Evolutionary conservation across 495 filamentous ascomycete species (phyloP), one percentile per base, ranked within the genome.

Genomic region (Penicillium desertorum): DNA sequence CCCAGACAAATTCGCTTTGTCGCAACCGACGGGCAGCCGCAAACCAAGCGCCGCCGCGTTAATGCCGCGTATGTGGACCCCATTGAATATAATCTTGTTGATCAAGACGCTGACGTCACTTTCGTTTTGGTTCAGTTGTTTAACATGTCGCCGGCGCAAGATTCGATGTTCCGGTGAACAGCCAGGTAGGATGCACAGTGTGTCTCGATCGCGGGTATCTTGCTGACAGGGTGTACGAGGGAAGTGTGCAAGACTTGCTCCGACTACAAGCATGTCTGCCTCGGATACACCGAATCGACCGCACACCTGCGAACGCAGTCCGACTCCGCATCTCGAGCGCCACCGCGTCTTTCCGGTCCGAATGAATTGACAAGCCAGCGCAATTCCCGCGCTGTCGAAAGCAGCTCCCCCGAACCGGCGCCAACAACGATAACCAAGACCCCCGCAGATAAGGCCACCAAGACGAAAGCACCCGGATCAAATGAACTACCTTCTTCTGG

Each of bases 101-200:
- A 16, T 63, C 61, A 62, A 59, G 64, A 60, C 54, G 46, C 55
- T 67, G 54, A 65, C 59, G 32, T 32, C 43, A 16, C 17, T 11
- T 48, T 46, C 52, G 27, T 53, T 50, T 63, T 17, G 48, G 19
- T 58, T 20, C 61, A 89, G 87, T 61, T 90, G 89, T 73, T 78
- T 85, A 57, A 92, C 88, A 52, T 91, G 88, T 72, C 86, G 89
- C 70, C 90, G 86, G 65, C 82, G 89, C 71, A 92, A 92, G 74
- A 92, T 89, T 54, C 82, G 89, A 70, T 92, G 89, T 68, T 89
- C 87, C 25, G 89, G 89, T 54, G 87, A 90, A 73, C 83, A 85
- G 60, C 86, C 86, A 71, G 73, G 76, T 79, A 66, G 45, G 69
- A 61, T 12, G n/a, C 44, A 34, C 20, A 19, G 10, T 3, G n/a